A percentile compares a stretch with the other conserved stretches of the same genome.
Conservation (phyloP, 2,329 filamentous ascomycete species). For the Paecilomyces niveus region DNA sequence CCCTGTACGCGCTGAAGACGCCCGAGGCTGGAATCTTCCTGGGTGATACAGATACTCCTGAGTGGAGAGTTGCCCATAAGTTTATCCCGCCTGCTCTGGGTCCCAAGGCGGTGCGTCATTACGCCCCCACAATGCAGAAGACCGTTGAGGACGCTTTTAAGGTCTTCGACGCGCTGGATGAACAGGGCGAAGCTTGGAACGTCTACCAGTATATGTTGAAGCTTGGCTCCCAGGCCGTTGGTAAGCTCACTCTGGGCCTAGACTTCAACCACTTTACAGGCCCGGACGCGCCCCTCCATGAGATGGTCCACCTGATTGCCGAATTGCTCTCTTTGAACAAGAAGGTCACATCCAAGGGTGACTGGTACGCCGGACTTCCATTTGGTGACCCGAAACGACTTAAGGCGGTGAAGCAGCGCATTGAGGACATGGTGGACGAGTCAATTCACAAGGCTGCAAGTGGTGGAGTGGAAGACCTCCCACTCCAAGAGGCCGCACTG, state of each 20-base stretch:
- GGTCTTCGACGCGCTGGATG: constrained; percentile 44
- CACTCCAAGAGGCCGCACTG: constrained; percentile 40
- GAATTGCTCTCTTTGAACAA: constrained; percentile 52
- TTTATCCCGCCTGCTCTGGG: constrained; percentile 54
- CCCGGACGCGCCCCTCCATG: constrained; percentile 42
- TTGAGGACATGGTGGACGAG: constrained; percentile 7
- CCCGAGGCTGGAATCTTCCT: constrained; percentile 22
- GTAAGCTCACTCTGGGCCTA: constrained; percentile 38
- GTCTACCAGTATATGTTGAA: constrained; percentile 47
- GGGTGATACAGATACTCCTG: constrained; percentile 24
- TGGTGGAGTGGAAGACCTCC: constrained; percentile 20
- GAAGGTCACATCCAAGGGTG: constrained; percentile 47
- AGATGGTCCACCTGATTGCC: constrained; percentile 47
- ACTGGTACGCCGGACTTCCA: constrained; percentile 51
- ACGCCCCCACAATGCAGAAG: constrained; percentile 53
- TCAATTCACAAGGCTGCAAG: constrained; percentile 12
- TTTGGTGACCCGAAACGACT: constrained; percentile 51
- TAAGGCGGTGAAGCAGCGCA: constrained; percentile 5
- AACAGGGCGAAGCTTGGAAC: constrained; percentile 38
- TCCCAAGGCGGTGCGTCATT: constrained; percentile 55
- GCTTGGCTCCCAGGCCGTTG: constrained; percentile 37
- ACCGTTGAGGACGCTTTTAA: constrained; percentile 46
- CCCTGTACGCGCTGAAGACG: constrained; percentile 20
- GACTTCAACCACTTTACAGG: constrained; percentile 40
- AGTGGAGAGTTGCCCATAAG: constrained; percentile 47